Evolutionary conservation across 1,284 basidiomycete species (phyloP).

Genomic region (Cryptococcus sp.): DNA sequence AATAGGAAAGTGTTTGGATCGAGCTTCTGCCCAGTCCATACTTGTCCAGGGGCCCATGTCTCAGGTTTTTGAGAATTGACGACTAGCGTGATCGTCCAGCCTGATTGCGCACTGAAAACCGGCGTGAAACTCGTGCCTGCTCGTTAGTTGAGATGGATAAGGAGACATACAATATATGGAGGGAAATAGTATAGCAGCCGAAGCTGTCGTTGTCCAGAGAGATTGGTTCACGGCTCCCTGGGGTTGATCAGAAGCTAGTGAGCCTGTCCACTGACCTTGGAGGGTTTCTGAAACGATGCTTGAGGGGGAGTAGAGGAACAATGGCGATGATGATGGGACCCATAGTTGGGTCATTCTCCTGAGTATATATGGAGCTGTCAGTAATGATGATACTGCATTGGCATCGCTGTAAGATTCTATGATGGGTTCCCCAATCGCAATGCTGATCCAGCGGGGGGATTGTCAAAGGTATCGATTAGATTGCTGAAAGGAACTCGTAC

Average conservation of each 20-base stretch:
- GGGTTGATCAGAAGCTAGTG: background rate
- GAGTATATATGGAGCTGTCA: too few relatives aligned
- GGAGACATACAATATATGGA: background rate
- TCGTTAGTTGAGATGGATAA: background rate
- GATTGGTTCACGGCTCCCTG: background rate
- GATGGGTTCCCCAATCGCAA: background rate
- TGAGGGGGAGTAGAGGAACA: background rate
- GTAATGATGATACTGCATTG: too few relatives aligned
- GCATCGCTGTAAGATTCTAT: too few relatives aligned
- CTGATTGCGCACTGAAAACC: conserved; percentile 8
- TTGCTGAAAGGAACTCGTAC: too few relatives aligned
- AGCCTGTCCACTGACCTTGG: background rate
- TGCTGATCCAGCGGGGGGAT: background rate
- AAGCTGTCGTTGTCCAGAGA: background rate
- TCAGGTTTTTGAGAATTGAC: background rate
- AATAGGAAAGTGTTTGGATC: conserved; percentile 14
- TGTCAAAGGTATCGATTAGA: background rate
- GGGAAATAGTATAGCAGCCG: background rate
- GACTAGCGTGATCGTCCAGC: conserved; percentile 9
- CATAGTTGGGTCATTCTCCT: background rate
- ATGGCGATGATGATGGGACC: background rate
- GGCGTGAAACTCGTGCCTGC: conserved; percentile 22
- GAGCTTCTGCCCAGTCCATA: conserved; percentile 8
- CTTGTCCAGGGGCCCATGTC: conserved; percentile 13
- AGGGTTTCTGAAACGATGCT: background rate